Evolutionary conservation across 1,139 yeast genomes (phyloP).

Genomic region (Diutina ranongensis): DNA sequence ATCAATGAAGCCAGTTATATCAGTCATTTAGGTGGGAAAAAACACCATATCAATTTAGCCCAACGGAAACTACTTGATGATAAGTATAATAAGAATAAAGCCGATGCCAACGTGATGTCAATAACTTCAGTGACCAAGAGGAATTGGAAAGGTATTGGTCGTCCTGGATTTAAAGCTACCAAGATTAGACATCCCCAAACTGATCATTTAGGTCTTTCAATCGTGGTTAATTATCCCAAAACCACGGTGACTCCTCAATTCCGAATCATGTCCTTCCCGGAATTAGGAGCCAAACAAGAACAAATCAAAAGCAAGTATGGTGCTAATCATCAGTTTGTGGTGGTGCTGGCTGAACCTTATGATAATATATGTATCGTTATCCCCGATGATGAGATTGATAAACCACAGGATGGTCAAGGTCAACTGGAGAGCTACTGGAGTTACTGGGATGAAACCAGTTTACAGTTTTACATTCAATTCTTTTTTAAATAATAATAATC

Average conservation of each 20-base stretch:
- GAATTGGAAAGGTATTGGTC: slow-evolving; percentile 52
- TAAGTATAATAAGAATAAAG: slow-evolving; percentile 11
- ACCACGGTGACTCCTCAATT: slow-evolving; percentile 46
- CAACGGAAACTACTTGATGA: slow-evolving; percentile 40
- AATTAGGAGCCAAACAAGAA: slow-evolving; percentile 40
- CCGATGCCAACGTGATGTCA: slow-evolving; percentile 9
- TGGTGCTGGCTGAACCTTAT: slow-evolving; percentile 78
- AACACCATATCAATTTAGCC: slow-evolving; percentile 61
- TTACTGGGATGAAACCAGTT: slow-evolving; percentile 57
- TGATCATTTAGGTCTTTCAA: slow-evolving; percentile 46
- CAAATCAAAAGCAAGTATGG: slow-evolving; percentile 18
- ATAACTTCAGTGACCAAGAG: slow-evolving; percentile 25
- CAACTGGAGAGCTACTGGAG: slow-evolving; percentile 48
- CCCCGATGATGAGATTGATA: slow-evolving; percentile 46
- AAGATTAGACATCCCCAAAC: slow-evolving; percentile 56
- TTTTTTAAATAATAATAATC: slow-evolving; percentile 22
- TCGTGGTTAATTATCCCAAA: slow-evolving; percentile 46
- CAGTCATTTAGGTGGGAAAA: slow-evolving; percentile 69
- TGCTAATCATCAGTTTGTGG: slow-evolving; percentile 44
- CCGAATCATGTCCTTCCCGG: slow-evolving; percentile 66
- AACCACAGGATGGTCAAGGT: slow-evolving; percentile 21
- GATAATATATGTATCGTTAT: slow-evolving; percentile 64
- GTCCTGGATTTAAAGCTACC: slow-evolving; percentile 55
- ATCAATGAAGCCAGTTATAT: slow-evolving; percentile 65
- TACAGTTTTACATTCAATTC: slow-evolving; percentile 60